Percentiles rank a stretch among this genome's conserved stretches.
These are phyloP conservation scores for Uromyces viciae-fabae DNA, from an alignment of 1,284 basidiomycete species.

Conservation along the genomic window DNA sequence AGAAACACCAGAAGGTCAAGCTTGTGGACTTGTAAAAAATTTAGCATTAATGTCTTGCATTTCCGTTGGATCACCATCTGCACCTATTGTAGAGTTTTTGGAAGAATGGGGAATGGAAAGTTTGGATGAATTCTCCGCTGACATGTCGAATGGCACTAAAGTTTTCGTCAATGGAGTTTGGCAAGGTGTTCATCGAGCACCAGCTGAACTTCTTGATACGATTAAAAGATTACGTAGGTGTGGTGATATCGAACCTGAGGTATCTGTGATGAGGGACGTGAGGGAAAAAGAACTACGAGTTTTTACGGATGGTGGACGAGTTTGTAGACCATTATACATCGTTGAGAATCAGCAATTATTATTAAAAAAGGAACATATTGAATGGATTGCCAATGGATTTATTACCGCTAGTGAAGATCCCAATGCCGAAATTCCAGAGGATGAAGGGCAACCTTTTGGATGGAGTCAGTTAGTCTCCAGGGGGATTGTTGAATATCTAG, in stretches of 20 bases:
- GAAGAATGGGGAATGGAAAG: slow-evolving; percentile 97
- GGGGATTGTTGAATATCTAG: slow-evolving; percentile 88
- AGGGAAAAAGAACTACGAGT: slow-evolving; percentile 89
- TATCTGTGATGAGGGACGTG: slow-evolving; percentile 94
- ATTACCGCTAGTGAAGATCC: slow-evolving; percentile 56
- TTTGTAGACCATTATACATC: slow-evolving; percentile 93
- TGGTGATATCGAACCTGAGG: slow-evolving; percentile 92
- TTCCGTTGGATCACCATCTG: slow-evolving; percentile 92
- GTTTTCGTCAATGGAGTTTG: slow-evolving; percentile 99
- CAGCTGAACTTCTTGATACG: slow-evolving; percentile 84
- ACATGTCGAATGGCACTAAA: slow-evolving; percentile 79
- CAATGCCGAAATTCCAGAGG: slow-evolving; percentile 61
- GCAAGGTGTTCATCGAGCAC: slow-evolving; percentile 98
- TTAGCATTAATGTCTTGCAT: slow-evolving; percentile 96
- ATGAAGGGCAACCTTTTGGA: slow-evolving; percentile 61
- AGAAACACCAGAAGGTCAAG: slow-evolving; percentile 98
- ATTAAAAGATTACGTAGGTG: slow-evolving; percentile 86
- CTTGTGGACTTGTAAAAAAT: slow-evolving; percentile 98
- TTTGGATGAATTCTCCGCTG: slow-evolving; percentile 81
- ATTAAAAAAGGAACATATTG: slow-evolving; percentile 78
- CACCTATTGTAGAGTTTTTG: slow-evolving; percentile 95
- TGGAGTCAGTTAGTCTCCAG: slow-evolving; percentile 82
- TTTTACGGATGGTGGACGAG: slow-evolving; percentile 94
- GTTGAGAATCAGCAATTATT: slow-evolving; percentile 73
- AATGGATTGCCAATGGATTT: slow-evolving; percentile 61